A percentile compares a stretch with the other conserved stretches of the same genome.
Conservation (phyloP, 1,284 basidiomycete species). For the Ustilago nuda region DNA sequence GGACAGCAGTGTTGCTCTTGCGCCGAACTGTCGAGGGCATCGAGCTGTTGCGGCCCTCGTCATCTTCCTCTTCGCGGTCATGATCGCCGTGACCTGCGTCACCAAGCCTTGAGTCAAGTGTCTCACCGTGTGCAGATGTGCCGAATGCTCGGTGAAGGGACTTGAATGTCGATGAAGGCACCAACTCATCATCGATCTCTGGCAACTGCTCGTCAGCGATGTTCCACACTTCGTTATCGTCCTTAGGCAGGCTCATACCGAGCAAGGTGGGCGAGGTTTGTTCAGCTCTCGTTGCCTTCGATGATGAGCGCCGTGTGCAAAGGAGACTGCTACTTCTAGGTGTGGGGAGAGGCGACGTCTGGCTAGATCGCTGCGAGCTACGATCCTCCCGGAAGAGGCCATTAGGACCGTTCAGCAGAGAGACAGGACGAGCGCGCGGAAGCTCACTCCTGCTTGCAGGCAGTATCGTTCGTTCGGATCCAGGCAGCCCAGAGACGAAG, state of each 20-base stretch:
- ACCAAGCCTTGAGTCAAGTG: constrained; percentile 12
- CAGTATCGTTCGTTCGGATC: constrained; percentile 22
- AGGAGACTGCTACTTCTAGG: constrained; percentile 43
- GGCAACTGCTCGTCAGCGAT: constrained; percentile 51
- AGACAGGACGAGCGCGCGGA: constrained; percentile 39
- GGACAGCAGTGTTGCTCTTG: neutral
- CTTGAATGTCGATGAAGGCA: neutral
- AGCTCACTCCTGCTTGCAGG: constrained; percentile 33
- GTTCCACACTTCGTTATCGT: constrained; percentile 42
- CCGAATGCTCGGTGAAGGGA: constrained; percentile 2
- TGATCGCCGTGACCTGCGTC: constrained; percentile 6
- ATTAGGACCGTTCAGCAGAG: constrained; percentile 40
- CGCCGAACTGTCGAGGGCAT: constrained; percentile 19
- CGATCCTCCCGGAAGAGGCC: constrained; percentile 37
- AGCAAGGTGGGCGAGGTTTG: constrained; percentile 38
- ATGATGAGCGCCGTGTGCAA: constrained; percentile 12
- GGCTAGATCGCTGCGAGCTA: constrained; percentile 24
- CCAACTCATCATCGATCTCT: constrained; percentile 37
- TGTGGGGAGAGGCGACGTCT: constrained; percentile 34
- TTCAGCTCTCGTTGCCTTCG: constrained; percentile 14
- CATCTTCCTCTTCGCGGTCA: constrained; percentile 10
- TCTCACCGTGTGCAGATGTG: constrained; percentile 2
- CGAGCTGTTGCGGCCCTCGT: constrained; percentile 17
- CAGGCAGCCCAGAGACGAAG: constrained; percentile 26
- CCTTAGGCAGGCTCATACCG: constrained; percentile 34